phyloP scores from a whole-genome alignment of 2,329 filamentous ascomycete species.

The Salinomyces thailandicus region DNA sequence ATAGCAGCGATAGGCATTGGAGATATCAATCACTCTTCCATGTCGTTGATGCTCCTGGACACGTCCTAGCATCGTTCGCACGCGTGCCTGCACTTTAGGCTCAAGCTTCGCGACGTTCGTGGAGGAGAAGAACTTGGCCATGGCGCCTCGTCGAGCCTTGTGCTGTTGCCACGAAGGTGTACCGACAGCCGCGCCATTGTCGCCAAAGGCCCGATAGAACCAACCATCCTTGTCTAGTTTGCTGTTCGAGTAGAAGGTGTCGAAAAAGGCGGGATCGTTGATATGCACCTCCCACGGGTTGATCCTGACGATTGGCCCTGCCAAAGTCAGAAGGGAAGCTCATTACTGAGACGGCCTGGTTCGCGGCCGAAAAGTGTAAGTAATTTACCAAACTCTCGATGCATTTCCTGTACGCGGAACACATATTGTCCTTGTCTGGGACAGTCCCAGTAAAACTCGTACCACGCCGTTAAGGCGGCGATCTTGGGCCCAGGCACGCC shows the following conservation, averaged over 20 bases:
- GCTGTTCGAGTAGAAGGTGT: constrained; percentile 5
- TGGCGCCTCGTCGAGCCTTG: constrained; percentile 2
- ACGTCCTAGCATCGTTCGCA: constrained; percentile 4
- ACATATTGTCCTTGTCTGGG: constrained; percentile 12
- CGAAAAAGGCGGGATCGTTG: constrained; percentile 15
- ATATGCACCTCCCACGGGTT: constrained; percentile 38
- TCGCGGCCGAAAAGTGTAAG: background rate
- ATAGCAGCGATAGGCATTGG: constrained; percentile 25
- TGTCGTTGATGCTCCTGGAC: background rate
- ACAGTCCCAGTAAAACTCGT: constrained; percentile 19
- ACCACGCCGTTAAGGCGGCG: constrained; percentile 13
- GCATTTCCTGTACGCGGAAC: constrained; percentile 12
- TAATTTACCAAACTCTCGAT: constrained; percentile 4
- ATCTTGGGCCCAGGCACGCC: constrained; percentile 17
- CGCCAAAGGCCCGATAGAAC: constrained; percentile 5
- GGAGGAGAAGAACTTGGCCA: constrained; percentile 6
- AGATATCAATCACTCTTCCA: constrained; percentile 16
- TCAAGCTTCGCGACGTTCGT: constrained; percentile 6
- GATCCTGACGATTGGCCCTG: constrained; percentile 38
- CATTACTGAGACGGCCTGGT: background rate
- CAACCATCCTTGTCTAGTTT: constrained; percentile 6
- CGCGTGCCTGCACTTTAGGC: constrained; percentile 1
- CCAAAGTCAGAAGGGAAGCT: background rate
- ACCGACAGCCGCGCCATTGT: constrained; percentile 1
- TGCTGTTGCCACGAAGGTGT: constrained; percentile 3